phyloP scores from a whole-genome alignment of 2,329 filamentous ascomycete genomes.

The Cladosporium oxysporum region DNA sequence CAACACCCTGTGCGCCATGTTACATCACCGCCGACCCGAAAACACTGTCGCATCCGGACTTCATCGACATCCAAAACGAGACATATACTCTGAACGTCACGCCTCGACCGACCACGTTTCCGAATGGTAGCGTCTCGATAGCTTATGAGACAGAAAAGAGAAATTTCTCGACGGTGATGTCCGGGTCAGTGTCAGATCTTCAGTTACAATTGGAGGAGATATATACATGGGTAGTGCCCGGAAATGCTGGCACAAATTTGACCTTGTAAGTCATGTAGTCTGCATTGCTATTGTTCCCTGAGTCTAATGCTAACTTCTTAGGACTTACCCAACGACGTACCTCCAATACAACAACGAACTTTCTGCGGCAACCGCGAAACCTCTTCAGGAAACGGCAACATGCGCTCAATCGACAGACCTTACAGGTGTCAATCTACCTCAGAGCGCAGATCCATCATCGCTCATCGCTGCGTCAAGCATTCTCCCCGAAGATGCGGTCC shows the following conservation, averaged over 20 bases:
- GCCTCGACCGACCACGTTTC: background rate
- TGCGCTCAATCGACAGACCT: background rate
- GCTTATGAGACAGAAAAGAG: background rate
- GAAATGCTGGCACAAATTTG: background rate
- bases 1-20: slow-evolving; percentile 12
- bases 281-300: background rate
- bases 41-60: background rate
- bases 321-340: slow-evolving; percentile 13
- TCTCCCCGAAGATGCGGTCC: background rate
- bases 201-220: background rate
- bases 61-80: background rate
- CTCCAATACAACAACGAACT: background rate
- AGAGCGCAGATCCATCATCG: background rate
- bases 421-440: background rate
- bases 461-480: background rate
- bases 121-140: slow-evolving; percentile 1
- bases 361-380: background rate
- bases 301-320: background rate
- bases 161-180: background rate
- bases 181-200: background rate
- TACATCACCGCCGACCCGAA: slow-evolving; percentile 7
- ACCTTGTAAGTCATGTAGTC: background rate
- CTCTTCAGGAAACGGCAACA: background rate
- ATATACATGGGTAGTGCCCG: background rate
- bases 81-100: slow-evolving; percentile 5